Evolutionary conservation across 2,329 filamentous ascomycete genomes (phyloP).

Genomic region (Exophiala aquamarina): DNA sequence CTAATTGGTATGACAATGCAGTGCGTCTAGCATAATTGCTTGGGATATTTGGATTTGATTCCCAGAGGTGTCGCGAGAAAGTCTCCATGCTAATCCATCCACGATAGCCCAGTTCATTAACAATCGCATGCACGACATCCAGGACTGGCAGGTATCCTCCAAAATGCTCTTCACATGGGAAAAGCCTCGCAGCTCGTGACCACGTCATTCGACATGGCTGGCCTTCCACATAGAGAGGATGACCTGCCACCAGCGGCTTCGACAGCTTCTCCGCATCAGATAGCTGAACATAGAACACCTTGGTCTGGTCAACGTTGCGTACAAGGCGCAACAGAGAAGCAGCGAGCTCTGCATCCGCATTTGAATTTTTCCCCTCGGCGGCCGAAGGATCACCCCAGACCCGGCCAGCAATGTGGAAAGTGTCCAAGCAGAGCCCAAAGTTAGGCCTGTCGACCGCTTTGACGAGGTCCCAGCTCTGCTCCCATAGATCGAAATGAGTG

Average conservation of each 20-base stretch:
- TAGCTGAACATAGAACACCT: conserved; percentile 74
- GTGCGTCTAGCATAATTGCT: conserved; percentile 4
- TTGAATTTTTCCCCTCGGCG: conserved; percentile 49
- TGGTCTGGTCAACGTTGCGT: conserved; percentile 57
- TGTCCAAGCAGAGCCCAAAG: conserved; percentile 75
- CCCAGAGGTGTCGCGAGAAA: conserved; percentile 10
- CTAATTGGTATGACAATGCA: no score
- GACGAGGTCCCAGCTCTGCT: conserved; percentile 68
- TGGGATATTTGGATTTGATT: conserved; percentile 2
- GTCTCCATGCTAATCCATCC: conserved; percentile 19
- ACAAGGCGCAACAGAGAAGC: conserved; percentile 57
- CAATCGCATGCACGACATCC: conserved; percentile 59
- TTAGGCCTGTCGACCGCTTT: conserved; percentile 64
- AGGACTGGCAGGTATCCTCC: conserved; percentile 68
- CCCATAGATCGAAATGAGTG: conserved; percentile 69
- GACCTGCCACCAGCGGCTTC: conserved; percentile 57
- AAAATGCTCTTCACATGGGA: conserved; percentile 61
- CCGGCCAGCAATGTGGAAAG: conserved; percentile 71
- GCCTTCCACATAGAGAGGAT: conserved; percentile 57
- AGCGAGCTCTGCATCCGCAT: conserved; percentile 57
- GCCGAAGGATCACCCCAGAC: conserved; percentile 68
- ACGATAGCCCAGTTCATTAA: conserved; percentile 63
- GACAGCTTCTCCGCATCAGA: conserved; percentile 68
- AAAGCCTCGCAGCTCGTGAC: conserved; percentile 75
- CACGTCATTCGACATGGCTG: conserved; percentile 72